A percentile compares a stretch with the other conserved stretches of the same genome.
phyloP scores from a whole-genome alignment of 768 basidiomycete species.

The Lactarius evosmus region DNA sequence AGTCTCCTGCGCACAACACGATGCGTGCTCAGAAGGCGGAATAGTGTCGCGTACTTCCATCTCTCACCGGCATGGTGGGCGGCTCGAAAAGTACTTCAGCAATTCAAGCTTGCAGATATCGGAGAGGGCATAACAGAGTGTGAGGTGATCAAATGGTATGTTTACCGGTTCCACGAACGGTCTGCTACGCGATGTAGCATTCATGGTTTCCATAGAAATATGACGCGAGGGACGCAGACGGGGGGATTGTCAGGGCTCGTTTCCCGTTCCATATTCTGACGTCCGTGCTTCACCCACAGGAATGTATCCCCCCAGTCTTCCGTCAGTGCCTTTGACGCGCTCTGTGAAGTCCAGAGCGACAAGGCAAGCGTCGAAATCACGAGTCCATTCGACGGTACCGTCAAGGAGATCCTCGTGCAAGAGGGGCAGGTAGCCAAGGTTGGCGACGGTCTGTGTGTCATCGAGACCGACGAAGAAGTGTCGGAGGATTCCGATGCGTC shows the following conservation, averaged over 20 bases:
- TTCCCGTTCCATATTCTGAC: not conserved
- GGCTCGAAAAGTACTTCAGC: slow-evolving; percentile 43
- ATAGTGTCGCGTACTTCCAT: slow-evolving; percentile 35
- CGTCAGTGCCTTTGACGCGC: slow-evolving; percentile 62
- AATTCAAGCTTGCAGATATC: slow-evolving; percentile 80
- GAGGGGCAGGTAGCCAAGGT: slow-evolving; percentile 86
- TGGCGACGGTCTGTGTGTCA: slow-evolving; percentile 70
- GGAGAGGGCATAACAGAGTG: slow-evolving; percentile 92
- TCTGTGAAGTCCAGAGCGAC: slow-evolving; percentile 88
- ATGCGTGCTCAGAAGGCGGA: slow-evolving; percentile 7
- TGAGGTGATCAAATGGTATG: slow-evolving; percentile 83
- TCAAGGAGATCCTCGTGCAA: slow-evolving; percentile 68
- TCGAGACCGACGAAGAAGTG: slow-evolving; percentile 71
- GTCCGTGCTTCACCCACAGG: slow-evolving; percentile 42
- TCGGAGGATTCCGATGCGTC: slow-evolving; percentile 26
- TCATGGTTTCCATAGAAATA: not conserved
- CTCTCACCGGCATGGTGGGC: slow-evolving; percentile 34
- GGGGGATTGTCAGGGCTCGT: not conserved
- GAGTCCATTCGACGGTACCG: slow-evolving; percentile 74
- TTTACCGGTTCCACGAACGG: slow-evolving; percentile 15
- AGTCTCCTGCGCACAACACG: slow-evolving; percentile 13
- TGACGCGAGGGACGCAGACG: not conserved
- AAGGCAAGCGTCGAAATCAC: slow-evolving; percentile 92
- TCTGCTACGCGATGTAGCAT: not conserved
- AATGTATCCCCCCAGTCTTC: slow-evolving; percentile 50